A percentile compares a stretch with the other conserved stretches of the same genome.
Conservation (phyloP, 2,329 filamentous ascomycete genomes). For the Gremmenia infestans region DNA sequence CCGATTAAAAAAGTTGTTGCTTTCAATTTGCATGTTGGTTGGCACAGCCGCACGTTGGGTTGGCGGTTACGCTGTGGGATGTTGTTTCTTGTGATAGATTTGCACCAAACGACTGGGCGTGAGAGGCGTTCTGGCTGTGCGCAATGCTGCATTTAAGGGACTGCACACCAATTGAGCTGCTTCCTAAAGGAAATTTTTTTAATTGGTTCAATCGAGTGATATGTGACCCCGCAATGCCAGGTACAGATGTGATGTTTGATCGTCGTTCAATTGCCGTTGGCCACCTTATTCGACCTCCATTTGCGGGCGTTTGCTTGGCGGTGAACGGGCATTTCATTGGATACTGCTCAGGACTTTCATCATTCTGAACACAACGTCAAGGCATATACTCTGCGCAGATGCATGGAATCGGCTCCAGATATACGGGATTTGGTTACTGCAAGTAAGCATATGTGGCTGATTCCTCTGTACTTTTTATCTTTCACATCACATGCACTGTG, state of each 20-base stretch:
- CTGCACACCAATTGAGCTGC: not conserved
- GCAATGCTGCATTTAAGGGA: slow-evolving; percentile 1
- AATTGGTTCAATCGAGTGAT: slow-evolving; percentile 2
- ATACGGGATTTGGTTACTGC: not conserved
- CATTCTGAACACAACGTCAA: not conserved
- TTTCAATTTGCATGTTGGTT: not conserved
- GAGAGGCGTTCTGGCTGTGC: slow-evolving; percentile 4
- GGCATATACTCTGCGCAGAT: not conserved
- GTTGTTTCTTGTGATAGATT: not conserved
- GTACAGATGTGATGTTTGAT: slow-evolving; percentile 3
- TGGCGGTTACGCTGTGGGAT: slow-evolving; percentile 5
- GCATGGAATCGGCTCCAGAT: slow-evolving; percentile 2
- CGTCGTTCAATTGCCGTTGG: not conserved
- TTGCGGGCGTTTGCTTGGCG: slow-evolving; percentile 5
- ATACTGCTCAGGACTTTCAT: not conserved
- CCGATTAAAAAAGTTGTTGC: slow-evolving; percentile 20
- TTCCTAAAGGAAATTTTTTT: not conserved
- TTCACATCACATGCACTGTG: slow-evolving; percentile 4
- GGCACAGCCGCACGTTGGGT: too few species aligned
- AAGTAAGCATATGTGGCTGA: not conserved
- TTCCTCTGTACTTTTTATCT: not conserved
- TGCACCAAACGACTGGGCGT: slow-evolving; percentile 3
- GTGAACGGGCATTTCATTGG: slow-evolving; percentile 2
- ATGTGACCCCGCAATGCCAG: not conserved
- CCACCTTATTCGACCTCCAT: not conserved